phyloP scores from a whole-genome alignment of 179 eudicot genomes.

The Drosera spatulata region DNA sequence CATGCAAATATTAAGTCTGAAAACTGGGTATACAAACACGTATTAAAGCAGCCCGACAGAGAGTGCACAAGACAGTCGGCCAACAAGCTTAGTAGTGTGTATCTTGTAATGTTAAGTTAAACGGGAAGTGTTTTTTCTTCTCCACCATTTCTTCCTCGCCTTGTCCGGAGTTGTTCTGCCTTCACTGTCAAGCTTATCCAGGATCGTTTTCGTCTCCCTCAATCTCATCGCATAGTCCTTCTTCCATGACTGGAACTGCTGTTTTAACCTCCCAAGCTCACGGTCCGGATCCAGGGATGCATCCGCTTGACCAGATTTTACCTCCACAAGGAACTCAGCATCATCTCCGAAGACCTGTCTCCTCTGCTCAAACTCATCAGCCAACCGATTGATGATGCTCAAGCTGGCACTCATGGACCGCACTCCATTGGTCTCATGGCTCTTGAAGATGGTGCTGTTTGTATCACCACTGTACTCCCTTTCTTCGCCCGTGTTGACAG shows the following conservation, averaged over 20 bases:
- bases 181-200: conserved; percentile 70
- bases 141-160: conserved; percentile 83
- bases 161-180: conserved; percentile 38
- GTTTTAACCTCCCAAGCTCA: conserved; percentile 70
- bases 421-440: conserved; percentile 36
- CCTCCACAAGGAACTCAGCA: conserved; percentile 91
- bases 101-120: conserved; percentile 6
- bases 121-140: conserved; percentile 69
- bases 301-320: conserved; percentile 83
- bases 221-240: conserved; percentile 77
- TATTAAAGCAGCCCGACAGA: no score
- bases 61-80: no score
- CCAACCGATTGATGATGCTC: conserved; percentile 72
- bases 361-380: conserved; percentile 90
- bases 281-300: conserved; percentile 73
- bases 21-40: no score
- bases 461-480: conserved; percentile 42
- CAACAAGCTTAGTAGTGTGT: no score
- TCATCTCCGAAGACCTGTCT: conserved; percentile 87
- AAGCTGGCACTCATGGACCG: conserved; percentile 63
- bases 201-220: conserved; percentile 76
- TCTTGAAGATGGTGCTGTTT: conserved; percentile 24
- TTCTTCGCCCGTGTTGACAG: conserved; percentile 52
- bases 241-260: conserved; percentile 93
- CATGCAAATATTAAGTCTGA: no score